Base-by-base conservation (phyloP, 495 filamentous ascomycete species). In the Sordaria brevicollis region DNA sequence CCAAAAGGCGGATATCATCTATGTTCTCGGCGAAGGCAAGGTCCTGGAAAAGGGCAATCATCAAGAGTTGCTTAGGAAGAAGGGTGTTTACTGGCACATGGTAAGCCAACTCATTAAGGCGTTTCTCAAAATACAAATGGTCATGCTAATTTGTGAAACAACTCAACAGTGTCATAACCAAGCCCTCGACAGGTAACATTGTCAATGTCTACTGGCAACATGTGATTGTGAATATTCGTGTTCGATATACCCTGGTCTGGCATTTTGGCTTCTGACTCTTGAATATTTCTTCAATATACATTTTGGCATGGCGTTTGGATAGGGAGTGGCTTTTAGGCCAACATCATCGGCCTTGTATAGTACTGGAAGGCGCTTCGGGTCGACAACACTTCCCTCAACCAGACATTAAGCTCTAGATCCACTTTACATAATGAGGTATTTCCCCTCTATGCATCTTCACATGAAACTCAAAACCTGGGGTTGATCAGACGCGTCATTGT, bases 41-140 rank as follows among this genome's bases (percentile, higher is more conserved):
- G 82, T 89, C 69, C 73, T 85, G 19, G 86, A 87, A 77, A 73
- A 76, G 62, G 86, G 86, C n/a, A 84, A 76, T 17, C 86, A 89
- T 74, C 69, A 72, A 8, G 81, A 83, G 68, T 70, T 89, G 74
- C 73, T 86, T 67, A 79, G 71, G 73, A 69, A 78, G 71, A 79
- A 76, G 67, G 84, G 84, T 5, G 78, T 83, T 25, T 88, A 88
- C 49, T 81, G 76, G 75, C 73, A 79, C 39, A 80, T 81, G 79
- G 79, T 80, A 57, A 70, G 79, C 75, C 38, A 31, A 15, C 15
- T 38, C 35, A 9, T n/a, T n/a, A 29, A 57, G 11, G 2, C 25
- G 21, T 35, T 67, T 41, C 17, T 39, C 35, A 21, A 65, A n/a
- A 21, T 34, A 9, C 7, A 1, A 41, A 2, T 38, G 3, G 65